phyloP scores from a whole-genome alignment of 306 rosid genomes.

The Cicer arietinum region DNA sequence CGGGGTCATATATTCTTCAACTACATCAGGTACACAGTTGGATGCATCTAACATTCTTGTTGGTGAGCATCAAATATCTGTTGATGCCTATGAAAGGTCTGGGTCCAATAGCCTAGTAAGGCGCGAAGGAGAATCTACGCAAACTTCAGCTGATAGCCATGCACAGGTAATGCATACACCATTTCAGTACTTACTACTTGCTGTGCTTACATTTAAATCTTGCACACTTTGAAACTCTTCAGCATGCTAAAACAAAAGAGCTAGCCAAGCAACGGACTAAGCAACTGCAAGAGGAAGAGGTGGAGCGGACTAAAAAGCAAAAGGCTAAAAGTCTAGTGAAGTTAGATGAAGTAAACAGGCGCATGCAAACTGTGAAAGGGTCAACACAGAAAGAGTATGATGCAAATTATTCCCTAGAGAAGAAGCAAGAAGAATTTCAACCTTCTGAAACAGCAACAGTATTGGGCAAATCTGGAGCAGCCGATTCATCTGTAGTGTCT shows the following conservation, averaged over 20 bases:
- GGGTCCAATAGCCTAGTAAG: conserved; percentile 44
- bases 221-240: conserved; percentile 41
- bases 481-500: conserved; percentile 44
- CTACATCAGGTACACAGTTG: conserved; percentile 48
- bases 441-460: conserved; percentile 47
- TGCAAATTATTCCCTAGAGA: conserved; percentile 52
- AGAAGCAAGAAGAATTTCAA: conserved; percentile 60
- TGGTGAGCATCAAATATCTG: conserved; percentile 58
- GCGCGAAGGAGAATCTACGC: conserved; percentile 59
- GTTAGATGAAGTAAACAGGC: conserved; percentile 79
- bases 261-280: conserved; percentile 76
- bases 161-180: conserved; percentile 70
- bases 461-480: conserved; percentile 47
- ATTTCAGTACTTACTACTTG: conserved; percentile 35
- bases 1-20: conserved; percentile 50
- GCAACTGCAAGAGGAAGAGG: conserved; percentile 91
- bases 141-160: conserved; percentile 56
- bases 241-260: conserved; percentile 77
- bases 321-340: conserved; percentile 75
- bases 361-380: conserved; percentile 55
- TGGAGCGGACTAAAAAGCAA: conserved; percentile 79
- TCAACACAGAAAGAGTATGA: conserved; percentile 54
- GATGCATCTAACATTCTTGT: conserved; percentile 57
- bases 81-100: conserved; percentile 38
- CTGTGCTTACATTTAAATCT: conserved; percentile 38